These are phyloP conservation scores for Ambrosiella cleistominuta DNA, from an alignment of 2,329 filamentous ascomycete genomes.

Conservation along the genomic window DNA sequence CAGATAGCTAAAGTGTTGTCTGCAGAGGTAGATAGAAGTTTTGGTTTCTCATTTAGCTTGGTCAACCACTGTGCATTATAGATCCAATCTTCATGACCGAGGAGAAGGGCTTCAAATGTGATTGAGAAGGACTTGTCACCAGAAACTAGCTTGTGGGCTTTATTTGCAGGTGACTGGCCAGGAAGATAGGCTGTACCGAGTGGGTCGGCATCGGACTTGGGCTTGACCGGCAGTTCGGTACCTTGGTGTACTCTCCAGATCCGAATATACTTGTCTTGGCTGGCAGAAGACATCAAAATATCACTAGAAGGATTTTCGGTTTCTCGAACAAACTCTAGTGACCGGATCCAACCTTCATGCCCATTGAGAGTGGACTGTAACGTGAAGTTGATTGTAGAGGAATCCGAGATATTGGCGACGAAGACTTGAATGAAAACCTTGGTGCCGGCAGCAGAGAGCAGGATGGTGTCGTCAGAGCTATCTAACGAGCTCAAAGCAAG, in stretches of 20 bases:
- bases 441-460: conserved; percentile 77
- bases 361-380: conserved; percentile 64
- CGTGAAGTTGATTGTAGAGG: conserved; percentile 35
- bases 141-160: conserved; percentile 59
- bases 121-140: conserved; percentile 51
- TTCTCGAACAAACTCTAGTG: conserved; percentile 53
- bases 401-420: conserved; percentile 30
- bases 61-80: conserved; percentile 66
- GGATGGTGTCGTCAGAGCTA: conserved; percentile 31
- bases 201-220: conserved; percentile 36
- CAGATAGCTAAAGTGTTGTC: conserved; percentile 91
- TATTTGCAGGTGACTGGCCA: conserved; percentile 69
- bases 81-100: conserved; percentile 97
- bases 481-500: conserved; percentile 50
- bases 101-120: conserved; percentile 81
- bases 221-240: conserved; percentile 40
- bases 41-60: conserved; percentile 32
- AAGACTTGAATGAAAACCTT: conserved; percentile 68
- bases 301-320: conserved; percentile 36
- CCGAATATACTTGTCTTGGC: conserved; percentile 92
- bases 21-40: conserved; percentile 75
- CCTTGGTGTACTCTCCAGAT: conserved; percentile 75
- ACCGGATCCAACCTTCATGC: conserved; percentile 89
- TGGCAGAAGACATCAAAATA: conserved; percentile 73
- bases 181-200: conserved; percentile 39